These are phyloP conservation scores for Tremella fuciformis DNA, from an alignment of 768 basidiomycete genomes.

Conservation along the genomic window DNA sequence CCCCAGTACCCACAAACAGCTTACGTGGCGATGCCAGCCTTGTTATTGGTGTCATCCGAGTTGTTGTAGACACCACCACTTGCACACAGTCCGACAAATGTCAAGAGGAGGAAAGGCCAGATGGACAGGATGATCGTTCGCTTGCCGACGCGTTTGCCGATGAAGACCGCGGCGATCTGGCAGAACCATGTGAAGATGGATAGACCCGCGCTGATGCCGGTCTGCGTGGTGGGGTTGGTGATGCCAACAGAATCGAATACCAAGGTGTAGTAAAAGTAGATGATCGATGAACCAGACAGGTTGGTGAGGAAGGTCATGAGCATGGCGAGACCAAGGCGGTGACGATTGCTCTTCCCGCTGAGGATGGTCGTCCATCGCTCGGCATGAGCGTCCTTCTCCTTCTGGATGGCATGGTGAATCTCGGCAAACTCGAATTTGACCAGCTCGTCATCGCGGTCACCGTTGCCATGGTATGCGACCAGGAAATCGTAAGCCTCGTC, in stretches of 20 bases:
- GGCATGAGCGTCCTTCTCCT: constrained; percentile 48
- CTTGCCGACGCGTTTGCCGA: constrained; percentile 47
- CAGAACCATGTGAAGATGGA: constrained; percentile 50
- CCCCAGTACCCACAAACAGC: background rate
- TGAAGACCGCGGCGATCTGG: constrained; percentile 46
- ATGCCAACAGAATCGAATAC: constrained; percentile 52
- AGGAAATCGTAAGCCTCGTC: constrained; percentile 50
- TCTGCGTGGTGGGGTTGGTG: constrained; percentile 50
- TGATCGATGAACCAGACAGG: constrained; percentile 38
- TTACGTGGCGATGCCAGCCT: constrained; percentile 45
- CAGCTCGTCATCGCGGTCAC: constrained; percentile 60
- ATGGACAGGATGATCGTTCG: constrained; percentile 48
- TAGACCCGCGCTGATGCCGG: constrained; percentile 53
- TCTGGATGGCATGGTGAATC: constrained; percentile 49
- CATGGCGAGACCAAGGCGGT: constrained; percentile 47
- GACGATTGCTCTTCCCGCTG: constrained; percentile 38
- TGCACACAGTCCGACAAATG: constrained; percentile 47
- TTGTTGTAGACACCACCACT: constrained; percentile 8
- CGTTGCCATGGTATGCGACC: constrained; percentile 73
- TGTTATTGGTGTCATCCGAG: constrained; percentile 32
- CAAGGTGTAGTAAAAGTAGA: constrained; percentile 51
- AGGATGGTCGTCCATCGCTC: constrained; percentile 51
- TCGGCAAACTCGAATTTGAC: constrained; percentile 44
- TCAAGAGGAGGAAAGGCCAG: constrained; percentile 48
- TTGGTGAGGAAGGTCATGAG: constrained; percentile 50